Evolutionary conservation across 345 rosid genomes (phyloP).

Genomic region (Cardamine occulta): DNA sequence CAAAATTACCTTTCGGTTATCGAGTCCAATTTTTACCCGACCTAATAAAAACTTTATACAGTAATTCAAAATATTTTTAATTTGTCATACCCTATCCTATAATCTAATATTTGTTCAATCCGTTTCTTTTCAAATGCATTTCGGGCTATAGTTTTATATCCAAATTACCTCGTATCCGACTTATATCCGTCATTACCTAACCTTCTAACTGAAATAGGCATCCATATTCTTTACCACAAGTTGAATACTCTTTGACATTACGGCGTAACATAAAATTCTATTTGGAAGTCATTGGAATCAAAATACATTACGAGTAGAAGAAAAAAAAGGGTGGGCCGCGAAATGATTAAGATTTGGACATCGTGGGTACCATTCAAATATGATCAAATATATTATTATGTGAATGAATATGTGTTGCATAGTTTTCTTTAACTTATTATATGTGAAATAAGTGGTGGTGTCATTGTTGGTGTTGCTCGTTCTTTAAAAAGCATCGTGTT

Average conservation of each 20-base stretch:
- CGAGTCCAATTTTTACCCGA: not conserved
- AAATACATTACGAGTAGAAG: conserved; percentile 24
- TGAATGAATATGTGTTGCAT: conserved; percentile 36
- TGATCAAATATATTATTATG: conserved; percentile 13
- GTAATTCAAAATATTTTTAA: not conserved
- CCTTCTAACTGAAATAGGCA: not conserved
- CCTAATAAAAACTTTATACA: not conserved
- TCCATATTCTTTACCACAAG: not conserved
- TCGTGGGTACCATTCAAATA: conserved; percentile 43
- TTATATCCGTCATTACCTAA: not conserved
- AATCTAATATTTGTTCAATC: not conserved
- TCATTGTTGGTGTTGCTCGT: conserved; percentile 40
- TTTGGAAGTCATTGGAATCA: conserved; percentile 4
- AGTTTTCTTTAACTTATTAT: conserved; percentile 33
- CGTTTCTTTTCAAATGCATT: not conserved
- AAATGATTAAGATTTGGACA: conserved; percentile 42
- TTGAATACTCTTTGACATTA: conserved; percentile 12
- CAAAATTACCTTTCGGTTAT: not conserved
- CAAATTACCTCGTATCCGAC: not conserved
- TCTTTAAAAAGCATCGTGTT: conserved; percentile 36
- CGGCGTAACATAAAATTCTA: conserved; percentile 19
- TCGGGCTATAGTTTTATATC: not conserved
- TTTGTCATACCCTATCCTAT: not conserved
- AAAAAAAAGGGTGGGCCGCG: conserved; percentile 25
- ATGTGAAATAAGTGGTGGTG: conserved; percentile 40